These are phyloP conservation scores for Boletus insuetus DNA, from an alignment of 768 basidiomycete genomes.

Conservation along the genomic window DNA sequence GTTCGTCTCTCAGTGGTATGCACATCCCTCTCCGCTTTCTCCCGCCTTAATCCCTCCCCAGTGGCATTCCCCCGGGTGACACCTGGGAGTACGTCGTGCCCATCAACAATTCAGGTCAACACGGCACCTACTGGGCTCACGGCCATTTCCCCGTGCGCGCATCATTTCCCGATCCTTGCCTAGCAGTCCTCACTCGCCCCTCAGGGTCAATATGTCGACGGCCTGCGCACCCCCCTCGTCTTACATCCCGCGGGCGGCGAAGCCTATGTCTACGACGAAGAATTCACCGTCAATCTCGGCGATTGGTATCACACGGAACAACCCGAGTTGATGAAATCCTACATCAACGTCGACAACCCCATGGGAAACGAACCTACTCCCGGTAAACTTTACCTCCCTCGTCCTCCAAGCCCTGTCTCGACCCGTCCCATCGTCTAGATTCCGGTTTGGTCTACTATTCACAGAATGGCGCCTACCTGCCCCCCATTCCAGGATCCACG, in stretches of 20 bases:
- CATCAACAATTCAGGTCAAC: constrained; percentile 62
- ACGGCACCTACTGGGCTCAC: constrained; percentile 83
- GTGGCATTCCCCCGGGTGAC: constrained; percentile 74
- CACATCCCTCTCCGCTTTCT: background rate
- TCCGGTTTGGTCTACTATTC: constrained; percentile 82
- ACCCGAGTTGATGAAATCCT: constrained; percentile 54
- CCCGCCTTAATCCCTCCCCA: constrained; percentile 20
- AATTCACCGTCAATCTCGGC: constrained; percentile 79
- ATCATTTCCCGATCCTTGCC: background rate
- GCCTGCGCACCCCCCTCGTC: constrained; percentile 82
- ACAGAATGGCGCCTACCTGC: constrained; percentile 69
- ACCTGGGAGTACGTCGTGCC: constrained; percentile 76
- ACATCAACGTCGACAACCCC: constrained; percentile 73
- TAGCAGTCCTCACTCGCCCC: background rate
- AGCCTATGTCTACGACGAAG: constrained; percentile 79
- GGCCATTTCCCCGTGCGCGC: constrained; percentile 49
- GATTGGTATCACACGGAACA: constrained; percentile 95
- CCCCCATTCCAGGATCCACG: constrained; percentile 50
- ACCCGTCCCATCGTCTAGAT: constrained; percentile 43
- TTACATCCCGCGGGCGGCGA: constrained; percentile 63
- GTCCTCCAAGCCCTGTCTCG: background rate
- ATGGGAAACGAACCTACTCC: constrained; percentile 87
- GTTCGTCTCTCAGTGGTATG: constrained; percentile 78
- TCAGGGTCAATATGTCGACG: constrained; percentile 90
- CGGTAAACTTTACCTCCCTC: constrained; percentile 38